These are phyloP conservation scores for Incumbomyces delicatus DNA, from an alignment of 2,329 filamentous ascomycete genomes.

Conservation along the genomic window DNA sequence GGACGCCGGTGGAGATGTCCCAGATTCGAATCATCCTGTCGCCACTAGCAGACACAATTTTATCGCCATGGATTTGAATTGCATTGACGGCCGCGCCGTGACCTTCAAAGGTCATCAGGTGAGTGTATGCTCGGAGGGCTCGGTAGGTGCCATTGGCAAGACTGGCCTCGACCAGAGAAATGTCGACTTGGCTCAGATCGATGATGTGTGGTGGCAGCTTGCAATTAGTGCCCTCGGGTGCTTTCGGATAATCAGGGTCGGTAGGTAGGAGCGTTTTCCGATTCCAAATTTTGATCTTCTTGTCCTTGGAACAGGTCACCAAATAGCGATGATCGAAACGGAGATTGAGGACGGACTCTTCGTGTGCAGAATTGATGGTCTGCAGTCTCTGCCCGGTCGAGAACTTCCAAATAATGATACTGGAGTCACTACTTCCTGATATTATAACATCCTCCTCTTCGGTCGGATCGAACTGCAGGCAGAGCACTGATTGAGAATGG, in stretches of 20 bases:
- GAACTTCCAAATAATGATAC: conserved; percentile 85
- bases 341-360: conserved; percentile 86
- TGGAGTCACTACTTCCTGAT: conserved; percentile 85
- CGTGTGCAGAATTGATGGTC: conserved; percentile 65
- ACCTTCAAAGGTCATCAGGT: conserved; percentile 70
- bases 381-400: conserved; percentile 79
- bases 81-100: conserved; percentile 92
- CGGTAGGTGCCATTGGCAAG: conserved; percentile 33
- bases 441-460: conserved; percentile 86
- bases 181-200: conserved; percentile 36
- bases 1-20: conserved; percentile 73
- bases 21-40: conserved; percentile 91
- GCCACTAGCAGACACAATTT: conserved; percentile 89
- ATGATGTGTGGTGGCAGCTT: conserved; percentile 44
- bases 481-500: conserved; percentile 80
- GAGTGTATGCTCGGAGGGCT: conserved; percentile 54
- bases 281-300: conserved; percentile 94
- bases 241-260: conserved; percentile 35
- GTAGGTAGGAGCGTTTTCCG: conserved; percentile 51
- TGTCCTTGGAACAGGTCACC: conserved; percentile 95
- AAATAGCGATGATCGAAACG: conserved; percentile 84
- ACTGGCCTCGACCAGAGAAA: conserved; percentile 32
- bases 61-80: conserved; percentile 75
- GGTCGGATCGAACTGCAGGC: conserved; percentile 85
- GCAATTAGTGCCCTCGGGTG: conserved; percentile 25